Percentiles rank a stretch among this genome's conserved stretches.
Conservation (phyloP, 2,329 filamentous ascomycete genomes). For the Xylariaceae sp. region DNA sequence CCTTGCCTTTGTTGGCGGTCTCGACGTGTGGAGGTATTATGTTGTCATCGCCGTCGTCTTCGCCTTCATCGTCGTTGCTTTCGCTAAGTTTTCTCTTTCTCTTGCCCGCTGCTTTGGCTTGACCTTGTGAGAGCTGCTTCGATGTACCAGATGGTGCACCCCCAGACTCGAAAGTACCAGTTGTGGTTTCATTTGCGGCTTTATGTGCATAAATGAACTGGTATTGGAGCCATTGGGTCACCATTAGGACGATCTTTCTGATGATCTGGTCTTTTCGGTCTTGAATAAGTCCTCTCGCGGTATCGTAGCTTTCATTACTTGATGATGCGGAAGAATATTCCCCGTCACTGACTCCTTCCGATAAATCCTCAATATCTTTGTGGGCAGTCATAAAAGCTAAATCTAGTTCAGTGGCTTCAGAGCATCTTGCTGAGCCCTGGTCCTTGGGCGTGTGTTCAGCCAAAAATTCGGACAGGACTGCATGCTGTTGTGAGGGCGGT, state of each 20-base stretch:
- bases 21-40: neutral
- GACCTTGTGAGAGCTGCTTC: neutral
- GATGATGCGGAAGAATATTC: neutral
- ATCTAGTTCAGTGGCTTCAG: too few species aligned
- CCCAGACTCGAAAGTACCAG: neutral
- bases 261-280: neutral
- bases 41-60: neutral
- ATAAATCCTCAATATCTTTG: neutral
- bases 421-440: too few species aligned
- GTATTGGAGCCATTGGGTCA: slow-evolving; percentile 2
- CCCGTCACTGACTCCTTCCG: neutral
- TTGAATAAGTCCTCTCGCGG: neutral
- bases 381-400: too few species aligned
- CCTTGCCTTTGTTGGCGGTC: slow-evolving; percentile 6
- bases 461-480: too few species aligned
- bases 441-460: too few species aligned
- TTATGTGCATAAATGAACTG: neutral
- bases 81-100: slow-evolving; percentile 9
- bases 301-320: neutral
- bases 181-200: neutral
- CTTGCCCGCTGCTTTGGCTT: neutral
- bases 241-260: neutral
- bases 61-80: neutral
- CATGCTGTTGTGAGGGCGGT: too few species aligned
- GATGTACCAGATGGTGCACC: neutral